Conservation (phyloP, 2,329 filamentous ascomycete genomes). For the Aspergillus fijiensis region DNA sequence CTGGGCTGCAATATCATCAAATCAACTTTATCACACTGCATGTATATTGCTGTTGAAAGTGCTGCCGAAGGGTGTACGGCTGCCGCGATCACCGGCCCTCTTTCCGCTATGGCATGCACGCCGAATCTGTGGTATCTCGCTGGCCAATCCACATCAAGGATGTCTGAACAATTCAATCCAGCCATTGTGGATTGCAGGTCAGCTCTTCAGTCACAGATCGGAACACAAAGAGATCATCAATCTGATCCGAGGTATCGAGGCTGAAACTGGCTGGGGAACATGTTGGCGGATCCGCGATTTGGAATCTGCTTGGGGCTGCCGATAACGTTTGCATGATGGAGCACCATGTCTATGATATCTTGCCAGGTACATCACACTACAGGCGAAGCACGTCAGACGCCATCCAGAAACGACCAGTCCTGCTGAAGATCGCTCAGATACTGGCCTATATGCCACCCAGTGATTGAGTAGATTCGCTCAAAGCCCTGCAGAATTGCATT, state of each 20-base stretch:
- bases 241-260: conserved; percentile 51
- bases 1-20: conserved; percentile 57
- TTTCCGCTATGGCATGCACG: conserved; percentile 58
- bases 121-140: conserved; percentile 56
- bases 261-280: conserved; percentile 55
- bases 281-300: conserved; percentile 56
- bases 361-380: too few relatives aligned
- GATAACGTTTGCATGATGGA: neutral
- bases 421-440: conserved; percentile 19
- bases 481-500: conserved; percentile 43
- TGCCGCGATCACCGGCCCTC: conserved; percentile 21
- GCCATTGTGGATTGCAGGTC: conserved; percentile 57
- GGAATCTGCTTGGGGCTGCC: conserved; percentile 39
- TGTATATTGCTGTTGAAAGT: conserved; percentile 53
- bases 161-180: conserved; percentile 60
- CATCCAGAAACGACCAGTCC: conserved; percentile 27
- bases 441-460: conserved; percentile 42
- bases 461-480: conserved; percentile 39
- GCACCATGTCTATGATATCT: too few relatives aligned
- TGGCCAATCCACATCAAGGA: conserved; percentile 56
- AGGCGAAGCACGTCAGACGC: conserved; percentile 7
- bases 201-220: conserved; percentile 53
- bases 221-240: conserved; percentile 40
- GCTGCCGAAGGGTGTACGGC: conserved; percentile 37
- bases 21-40: conserved; percentile 58